Evolutionary conservation across 202 grass and related monocot genomes (phyloP), one percentile per base, ranked within the genome.

Genomic region (Carex sylvatica): DNA sequence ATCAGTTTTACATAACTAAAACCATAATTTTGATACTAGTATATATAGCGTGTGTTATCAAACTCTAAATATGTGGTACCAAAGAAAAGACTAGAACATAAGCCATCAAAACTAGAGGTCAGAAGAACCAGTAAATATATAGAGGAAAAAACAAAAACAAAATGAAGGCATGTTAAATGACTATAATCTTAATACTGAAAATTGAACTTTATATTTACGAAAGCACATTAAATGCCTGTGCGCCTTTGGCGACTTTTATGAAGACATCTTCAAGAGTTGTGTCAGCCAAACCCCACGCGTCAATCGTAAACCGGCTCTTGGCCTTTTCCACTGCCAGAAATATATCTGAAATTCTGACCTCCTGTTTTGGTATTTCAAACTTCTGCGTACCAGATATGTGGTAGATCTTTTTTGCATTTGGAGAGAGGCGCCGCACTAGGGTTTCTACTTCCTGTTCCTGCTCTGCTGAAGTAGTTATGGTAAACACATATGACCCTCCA

Each of bases 191-290:
- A 55, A 75, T 4, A 0, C 49, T 52, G 70, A 52, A 74, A 28
- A 14, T 49, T 49, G 5, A 54, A 56, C 56, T 18, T 9, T 1
- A 58, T 56, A 58, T 20, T 86, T 84, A 90, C 0, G 92, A 95
- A 10, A 98, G 87, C 11, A 84, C 82, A 44, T 89, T 64, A 76
- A 89, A 95, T 1, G 87, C 85, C 2, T 80, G 69, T 53, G 92
- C 88, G 19, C 88, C 88, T 75, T 89, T 95, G 26, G 95, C 95
- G 7, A 94, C 95, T 60, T 86, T 84, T 63, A 98, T 85, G 86
- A 98, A 98, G 5, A 98, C 90, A 52, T 98, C 95, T 74, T 98
- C 95, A 24, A 98, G 70, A 14, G 92, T 93, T 20, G 95, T 82
- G 70, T 98, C 92, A 2, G 89, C 80, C 65, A 98, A 75, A 18